Conservation (phyloP, 345 rosid species). For the Gossypium anomalum region DNA sequence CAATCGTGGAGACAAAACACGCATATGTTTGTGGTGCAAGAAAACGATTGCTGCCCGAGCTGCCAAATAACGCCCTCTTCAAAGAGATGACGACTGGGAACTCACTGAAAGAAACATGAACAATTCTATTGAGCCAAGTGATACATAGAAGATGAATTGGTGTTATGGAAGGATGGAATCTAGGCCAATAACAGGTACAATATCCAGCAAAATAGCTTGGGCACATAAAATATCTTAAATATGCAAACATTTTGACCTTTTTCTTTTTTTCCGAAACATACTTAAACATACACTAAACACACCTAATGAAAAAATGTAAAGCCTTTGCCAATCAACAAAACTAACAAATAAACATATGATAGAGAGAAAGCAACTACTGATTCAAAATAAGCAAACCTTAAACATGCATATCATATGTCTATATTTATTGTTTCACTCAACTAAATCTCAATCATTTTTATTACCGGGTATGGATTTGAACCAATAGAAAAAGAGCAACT, state of each 20-base stretch:
- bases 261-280: background rate
- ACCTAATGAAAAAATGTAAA: background rate
- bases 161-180: background rate
- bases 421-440: background rate
- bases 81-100: background rate
- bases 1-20: background rate
- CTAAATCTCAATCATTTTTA: background rate
- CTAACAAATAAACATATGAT: background rate
- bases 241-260: background rate
- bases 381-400: background rate
- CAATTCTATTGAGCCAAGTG: background rate
- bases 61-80: slow-evolving; percentile 5
- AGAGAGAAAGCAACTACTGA: background rate
- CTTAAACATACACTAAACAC: background rate
- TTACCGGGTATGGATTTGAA: background rate
- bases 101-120: background rate
- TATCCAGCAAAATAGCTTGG: background rate
- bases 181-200: background rate
- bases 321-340: background rate
- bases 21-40: background rate
- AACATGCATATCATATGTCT: background rate
- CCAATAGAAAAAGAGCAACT: background rate
- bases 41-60: slow-evolving; percentile 10
- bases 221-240: background rate
- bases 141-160: background rate